Base-by-base conservation (phyloP, 1,284 basidiomycete species). In the Cryptococcus sp. region DNA sequence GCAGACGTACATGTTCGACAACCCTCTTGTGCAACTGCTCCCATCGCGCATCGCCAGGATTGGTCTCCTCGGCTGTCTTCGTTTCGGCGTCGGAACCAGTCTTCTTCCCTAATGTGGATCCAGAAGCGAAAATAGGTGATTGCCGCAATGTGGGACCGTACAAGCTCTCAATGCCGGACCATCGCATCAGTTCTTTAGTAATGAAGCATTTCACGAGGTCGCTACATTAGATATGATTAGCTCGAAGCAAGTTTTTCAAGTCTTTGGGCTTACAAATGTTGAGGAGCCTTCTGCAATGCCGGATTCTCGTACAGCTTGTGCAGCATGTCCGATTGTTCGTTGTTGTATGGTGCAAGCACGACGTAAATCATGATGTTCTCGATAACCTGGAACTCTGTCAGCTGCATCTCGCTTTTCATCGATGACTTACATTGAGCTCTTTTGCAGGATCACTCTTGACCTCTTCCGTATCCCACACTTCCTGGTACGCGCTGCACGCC, bases 261-360 rank as follows among this genome's bases (percentile, higher is more conserved):
- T 19, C 6, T n/a, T 34, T 13, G 29, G 29, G 80, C 91, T 65
- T 70, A 96, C 93, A 88, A 88, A 72, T 96, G 89, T 52, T 93
- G 83, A 54, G 92, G 87, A 44, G 95, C 83, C 70, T 89, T 90
- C 59, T 84, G 80, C 46, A 98, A 79, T 40, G 87, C 87, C 50
- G 90, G 83, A 77, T 95, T 85, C 56, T 82, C 81, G 70, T 86
- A 92, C 26, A 96, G 82, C 68, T 93, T 88, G 69, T 97, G 88
- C 54, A 99, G 82, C 86, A 99, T 91, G 75, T 99, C 94, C 16
- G 87, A 91, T 79, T 99, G 96, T 78, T 99, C 96, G 76, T 99
- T 98, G 78, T 89, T 89, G 76, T 96, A 91, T 7, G 94, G 87
- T 0, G 93, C 89, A 53, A 99, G 86, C 22, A 97, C 87, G 53